Base-by-base conservation (phyloP, 306 rosid genomes). In the Pachyrhizus erosus region DNA sequence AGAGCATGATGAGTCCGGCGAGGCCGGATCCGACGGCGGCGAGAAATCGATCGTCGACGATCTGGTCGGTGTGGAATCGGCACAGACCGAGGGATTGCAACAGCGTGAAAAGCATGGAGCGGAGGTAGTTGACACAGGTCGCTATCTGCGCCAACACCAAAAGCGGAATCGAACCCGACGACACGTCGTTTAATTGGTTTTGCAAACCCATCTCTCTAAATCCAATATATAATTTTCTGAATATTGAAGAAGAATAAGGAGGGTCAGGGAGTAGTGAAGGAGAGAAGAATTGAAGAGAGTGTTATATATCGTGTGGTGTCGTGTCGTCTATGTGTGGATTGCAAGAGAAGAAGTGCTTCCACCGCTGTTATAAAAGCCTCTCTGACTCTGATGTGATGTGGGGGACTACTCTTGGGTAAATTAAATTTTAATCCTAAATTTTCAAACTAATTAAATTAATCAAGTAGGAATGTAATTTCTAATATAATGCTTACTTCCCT, bases 111-210 rank as follows among this genome's bases (percentile, higher is more conserved):
- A 95, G 75, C 75, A 77, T 29, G 40, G 92, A 82, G 6, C 94
- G 96, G 78, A 95, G 87, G 83, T 79, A 76, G 75, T 70, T 82
- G 72, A 95, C 61, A 86, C 86, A 91, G 77, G 55, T 84, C 71
- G 97, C 98, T 76, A 93, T 48, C 29, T 88, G 79, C 9, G 91
- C 92, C 34, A 95, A 33, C 29, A 93, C 54, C 0, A 95, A 81
- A 6, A 95, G 81, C 0, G 98, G 98, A 85, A 95, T 89, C 9
- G 98, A 95, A 57, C 88, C 98, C 3, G 94, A 91, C 60, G 97
- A 91, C 75, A 95, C 90, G 84, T 95, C 98, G 88, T 87, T 85
- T 74, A 95, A 70, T 70, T 95, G 93, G 86, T 75, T 90, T 26
- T 90, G 98, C 51, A 95, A 78, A 5, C 98, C 98, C 62, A 55